Evolutionary conservation across 2,329 filamentous ascomycete genomes (phyloP).

Genomic region (Cladophialophora bantiana): DNA sequence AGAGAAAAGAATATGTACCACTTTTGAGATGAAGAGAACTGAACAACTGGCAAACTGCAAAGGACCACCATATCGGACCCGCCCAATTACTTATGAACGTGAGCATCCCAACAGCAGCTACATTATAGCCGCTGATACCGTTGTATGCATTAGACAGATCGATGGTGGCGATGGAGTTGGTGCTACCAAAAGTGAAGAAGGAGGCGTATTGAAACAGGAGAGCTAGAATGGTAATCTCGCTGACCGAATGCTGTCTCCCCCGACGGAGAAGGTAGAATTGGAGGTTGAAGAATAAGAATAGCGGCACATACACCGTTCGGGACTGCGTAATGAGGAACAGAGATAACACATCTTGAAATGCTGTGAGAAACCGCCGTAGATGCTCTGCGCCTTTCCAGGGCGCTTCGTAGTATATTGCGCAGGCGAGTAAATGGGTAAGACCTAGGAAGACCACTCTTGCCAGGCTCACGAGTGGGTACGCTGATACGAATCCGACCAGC

Average conservation of each 20-base stretch:
- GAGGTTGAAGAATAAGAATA: conserved; percentile 77
- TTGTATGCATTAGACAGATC: conserved; percentile 96
- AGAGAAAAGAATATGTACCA: conserved; percentile 55
- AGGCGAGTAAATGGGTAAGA: conserved; percentile 46
- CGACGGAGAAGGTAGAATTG: conserved; percentile 61
- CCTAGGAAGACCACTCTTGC: conserved; percentile 60
- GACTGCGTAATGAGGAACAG: conserved; percentile 88
- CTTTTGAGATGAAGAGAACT: conserved; percentile 20
- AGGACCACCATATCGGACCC: conserved; percentile 85
- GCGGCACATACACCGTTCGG: conserved; percentile 80
- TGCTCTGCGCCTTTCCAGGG: conserved; percentile 34
- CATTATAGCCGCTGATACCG: conserved; percentile 80
- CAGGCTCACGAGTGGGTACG: conserved; percentile 51
- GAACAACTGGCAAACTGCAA: conserved; percentile 56
- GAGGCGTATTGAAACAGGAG: conserved; percentile 80
- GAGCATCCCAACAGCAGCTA: conserved; percentile 78
- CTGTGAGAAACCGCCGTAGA: conserved; percentile 36
- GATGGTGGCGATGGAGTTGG: conserved; percentile 94
- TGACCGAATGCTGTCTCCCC: conserved; percentile 52
- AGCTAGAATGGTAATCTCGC: conserved; percentile 71
- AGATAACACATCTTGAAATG: conserved; percentile 72
- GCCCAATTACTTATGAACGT: conserved; percentile 93
- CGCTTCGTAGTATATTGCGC: conserved; percentile 37
- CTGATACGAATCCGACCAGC: conserved; percentile 47
- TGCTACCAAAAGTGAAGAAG: conserved; percentile 90